Conservation (phyloP, 768 basidiomycete genomes). For the Hygrophorus pudorinus region DNA sequence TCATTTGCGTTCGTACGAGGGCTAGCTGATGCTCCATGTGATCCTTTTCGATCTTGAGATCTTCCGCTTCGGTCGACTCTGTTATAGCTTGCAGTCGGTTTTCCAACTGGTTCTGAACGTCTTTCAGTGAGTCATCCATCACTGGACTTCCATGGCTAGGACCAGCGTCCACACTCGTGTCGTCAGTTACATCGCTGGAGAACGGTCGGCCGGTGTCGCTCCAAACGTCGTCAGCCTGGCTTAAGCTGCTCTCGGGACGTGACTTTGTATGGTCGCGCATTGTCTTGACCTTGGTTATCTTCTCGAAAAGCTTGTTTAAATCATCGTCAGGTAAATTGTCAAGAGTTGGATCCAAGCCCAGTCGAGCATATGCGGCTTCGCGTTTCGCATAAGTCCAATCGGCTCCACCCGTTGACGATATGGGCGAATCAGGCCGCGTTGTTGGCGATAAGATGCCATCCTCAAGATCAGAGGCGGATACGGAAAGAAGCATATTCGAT, state of each 20-base stretch:
- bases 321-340: slow-evolving; percentile 94
- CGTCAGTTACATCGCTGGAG: slow-evolving; percentile 77
- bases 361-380: slow-evolving; percentile 81
- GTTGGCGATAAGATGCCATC: slow-evolving; percentile 30
- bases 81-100: slow-evolving; percentile 54
- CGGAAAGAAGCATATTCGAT: slow-evolving; percentile 56
- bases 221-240: slow-evolving; percentile 82
- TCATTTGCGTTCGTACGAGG: slow-evolving; percentile 76
- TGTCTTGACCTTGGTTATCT: slow-evolving; percentile 86
- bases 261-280: slow-evolving; percentile 73
- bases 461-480: slow-evolving; percentile 60
- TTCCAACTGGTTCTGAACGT: slow-evolving; percentile 70
- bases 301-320: slow-evolving; percentile 86
- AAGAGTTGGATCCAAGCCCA: slow-evolving; percentile 82
- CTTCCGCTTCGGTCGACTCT: slow-evolving; percentile 61
- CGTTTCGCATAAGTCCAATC: slow-evolving; percentile 97
- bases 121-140: slow-evolving; percentile 52
- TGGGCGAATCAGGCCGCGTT: slow-evolving; percentile 73
- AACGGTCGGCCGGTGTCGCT: slow-evolving; percentile 79
- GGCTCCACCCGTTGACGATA: slow-evolving; percentile 55
- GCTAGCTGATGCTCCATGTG: slow-evolving; percentile 87
- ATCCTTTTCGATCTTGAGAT: slow-evolving; percentile 81
- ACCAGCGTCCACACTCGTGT: slow-evolving; percentile 70
- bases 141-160: slow-evolving; percentile 44
- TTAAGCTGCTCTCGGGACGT: slow-evolving; percentile 85